Conservation (phyloP, 1,284 basidiomycete genomes). For the Papiliotrema fonsecae region DNA sequence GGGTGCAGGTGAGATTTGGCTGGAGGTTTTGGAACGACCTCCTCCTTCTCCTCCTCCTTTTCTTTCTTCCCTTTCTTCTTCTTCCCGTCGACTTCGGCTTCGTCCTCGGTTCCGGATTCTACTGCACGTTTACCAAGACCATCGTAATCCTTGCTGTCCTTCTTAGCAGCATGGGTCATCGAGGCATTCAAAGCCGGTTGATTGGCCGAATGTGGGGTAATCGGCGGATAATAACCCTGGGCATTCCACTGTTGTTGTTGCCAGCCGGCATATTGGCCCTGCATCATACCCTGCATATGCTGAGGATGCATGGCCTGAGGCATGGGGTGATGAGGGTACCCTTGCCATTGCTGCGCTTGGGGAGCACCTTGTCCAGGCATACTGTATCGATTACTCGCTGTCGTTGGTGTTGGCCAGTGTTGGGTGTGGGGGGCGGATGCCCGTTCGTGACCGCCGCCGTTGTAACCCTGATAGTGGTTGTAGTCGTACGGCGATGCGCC, state of each 20-base stretch:
- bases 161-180: conserved; percentile 10
- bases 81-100: conserved; percentile 14
- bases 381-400: neutral
- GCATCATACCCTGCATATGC: conserved; percentile 12
- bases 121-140: conserved; percentile 31
- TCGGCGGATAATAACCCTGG: conserved; percentile 22
- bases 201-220: conserved; percentile 7
- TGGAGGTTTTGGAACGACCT: conserved; percentile 37
- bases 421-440: conserved; percentile 2
- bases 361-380: neutral
- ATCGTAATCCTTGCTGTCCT: conserved; percentile 17
- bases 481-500: neutral
- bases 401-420: conserved; percentile 2
- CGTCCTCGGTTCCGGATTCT: conserved; percentile 12
- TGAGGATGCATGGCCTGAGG: conserved; percentile 23
- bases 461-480: neutral
- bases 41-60: conserved; percentile 28
- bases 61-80: conserved; percentile 39
- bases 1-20: conserved; percentile 62
- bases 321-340: conserved; percentile 15
- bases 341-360: neutral
- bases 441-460: neutral
- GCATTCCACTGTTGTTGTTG: conserved; percentile 27
- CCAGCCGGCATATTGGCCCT: conserved; percentile 10
- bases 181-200: conserved; percentile 5